A percentile compares a stretch with the other conserved stretches of the same genome.
Evolutionary conservation across 2,329 filamentous ascomycete species (phyloP).

Genomic region (Fusarium pininemorale): DNA sequence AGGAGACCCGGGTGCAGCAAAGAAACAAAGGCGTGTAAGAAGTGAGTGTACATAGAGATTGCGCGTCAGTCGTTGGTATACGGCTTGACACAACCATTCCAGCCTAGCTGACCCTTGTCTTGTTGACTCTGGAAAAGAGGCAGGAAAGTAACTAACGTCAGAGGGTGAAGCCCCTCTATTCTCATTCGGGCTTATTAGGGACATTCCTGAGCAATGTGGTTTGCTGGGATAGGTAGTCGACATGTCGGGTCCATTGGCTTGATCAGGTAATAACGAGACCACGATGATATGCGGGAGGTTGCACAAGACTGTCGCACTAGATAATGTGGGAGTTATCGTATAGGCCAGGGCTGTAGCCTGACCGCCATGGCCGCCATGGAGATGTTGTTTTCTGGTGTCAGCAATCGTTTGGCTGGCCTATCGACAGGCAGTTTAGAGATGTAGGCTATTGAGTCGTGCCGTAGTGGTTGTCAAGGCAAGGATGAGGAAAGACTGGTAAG

Average conservation of each 20-base stretch:
- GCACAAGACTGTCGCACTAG: not conserved
- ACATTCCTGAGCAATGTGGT: not conserved
- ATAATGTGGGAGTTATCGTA: not conserved
- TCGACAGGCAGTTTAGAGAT: not conserved
- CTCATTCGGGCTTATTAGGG: not conserved
- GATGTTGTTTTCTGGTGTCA: conserved; percentile 7
- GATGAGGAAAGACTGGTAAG: not conserved
- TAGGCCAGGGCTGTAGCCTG: conserved; percentile 1
- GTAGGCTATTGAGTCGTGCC: not conserved
- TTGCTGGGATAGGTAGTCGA: not conserved
- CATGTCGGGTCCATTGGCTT: conserved; percentile 1
- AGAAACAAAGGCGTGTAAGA: not conserved
- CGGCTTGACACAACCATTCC: conserved; percentile 12
- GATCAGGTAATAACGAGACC: conserved; percentile 3
- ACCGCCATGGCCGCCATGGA: not conserved
- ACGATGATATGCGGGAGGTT: not conserved
- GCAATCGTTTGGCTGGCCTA: conserved; percentile 4
- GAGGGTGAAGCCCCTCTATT: not conserved
- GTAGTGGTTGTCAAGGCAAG: not conserved
- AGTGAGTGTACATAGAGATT: not conserved
- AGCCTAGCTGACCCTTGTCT: not conserved
- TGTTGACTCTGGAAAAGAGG: not conserved
- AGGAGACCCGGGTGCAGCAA: not conserved
- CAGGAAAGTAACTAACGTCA: not conserved
- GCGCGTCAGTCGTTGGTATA: not conserved